phyloP scores from a whole-genome alignment of 441 rosid genomes.

The Eruca vesicaria region DNA sequence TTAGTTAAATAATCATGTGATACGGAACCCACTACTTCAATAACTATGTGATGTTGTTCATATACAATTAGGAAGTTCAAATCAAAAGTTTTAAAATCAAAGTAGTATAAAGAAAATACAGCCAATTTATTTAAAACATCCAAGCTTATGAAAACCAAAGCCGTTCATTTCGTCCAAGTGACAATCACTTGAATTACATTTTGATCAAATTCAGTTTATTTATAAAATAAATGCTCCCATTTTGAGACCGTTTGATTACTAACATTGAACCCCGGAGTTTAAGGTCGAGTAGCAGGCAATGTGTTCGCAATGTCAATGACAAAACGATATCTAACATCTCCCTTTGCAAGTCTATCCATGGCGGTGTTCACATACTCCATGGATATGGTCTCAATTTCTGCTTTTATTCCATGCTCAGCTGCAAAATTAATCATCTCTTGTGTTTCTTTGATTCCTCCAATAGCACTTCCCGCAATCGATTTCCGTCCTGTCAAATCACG shows the following conservation, averaged over 20 bases:
- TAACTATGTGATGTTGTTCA: neutral
- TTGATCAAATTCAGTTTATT: neutral
- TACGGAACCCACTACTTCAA: neutral
- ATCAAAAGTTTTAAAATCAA: neutral
- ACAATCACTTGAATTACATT: neutral
- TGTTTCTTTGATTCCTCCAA: constrained; percentile 58
- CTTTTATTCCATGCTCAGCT: constrained; percentile 39
- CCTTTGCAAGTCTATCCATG: constrained; percentile 45
- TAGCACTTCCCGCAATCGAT: constrained; percentile 39
- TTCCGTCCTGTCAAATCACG: constrained; percentile 43
- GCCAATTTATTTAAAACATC: neutral
- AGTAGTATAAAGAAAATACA: neutral
- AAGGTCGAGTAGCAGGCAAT: constrained; percentile 31
- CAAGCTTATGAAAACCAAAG: neutral
- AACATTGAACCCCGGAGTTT: neutral
- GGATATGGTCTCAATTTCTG: constrained; percentile 48
- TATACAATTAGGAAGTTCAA: neutral
- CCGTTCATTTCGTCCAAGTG: neutral
- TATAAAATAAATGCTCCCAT: neutral
- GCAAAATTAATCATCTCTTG: constrained; percentile 65
- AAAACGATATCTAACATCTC: constrained; percentile 51
- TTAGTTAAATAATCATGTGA: neutral
- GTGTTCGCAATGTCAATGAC: constrained; percentile 50
- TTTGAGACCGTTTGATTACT: neutral
- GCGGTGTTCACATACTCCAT: constrained; percentile 51